phyloP scores from a whole-genome alignment of 805 yeast species.

The Pichia insulana region DNA sequence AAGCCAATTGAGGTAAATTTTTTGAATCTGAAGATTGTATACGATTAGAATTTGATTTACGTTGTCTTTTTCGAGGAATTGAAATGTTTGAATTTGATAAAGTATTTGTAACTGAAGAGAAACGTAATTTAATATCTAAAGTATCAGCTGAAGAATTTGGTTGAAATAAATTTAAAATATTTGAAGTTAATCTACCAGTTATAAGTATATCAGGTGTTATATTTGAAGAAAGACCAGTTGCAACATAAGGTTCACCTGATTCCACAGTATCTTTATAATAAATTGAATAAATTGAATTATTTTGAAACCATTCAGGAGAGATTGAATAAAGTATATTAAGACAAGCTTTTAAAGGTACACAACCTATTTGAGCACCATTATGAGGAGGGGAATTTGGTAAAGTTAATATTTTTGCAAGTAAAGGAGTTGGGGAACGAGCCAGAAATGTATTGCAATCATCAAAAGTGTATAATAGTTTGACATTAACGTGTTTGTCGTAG shows the following conservation, averaged over 20 bases:
- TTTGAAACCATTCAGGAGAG: slow-evolving; percentile 36
- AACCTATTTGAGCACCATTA: slow-evolving; percentile 34
- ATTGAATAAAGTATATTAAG: slow-evolving; percentile 37
- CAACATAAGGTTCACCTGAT: slow-evolving; percentile 44
- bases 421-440: slow-evolving; percentile 30
- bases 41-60: not conserved
- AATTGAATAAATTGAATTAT: slow-evolving; percentile 37
- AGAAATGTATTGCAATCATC: slow-evolving; percentile 36
- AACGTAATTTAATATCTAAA: slow-evolving; percentile 46
- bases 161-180: slow-evolving; percentile 38
- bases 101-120: slow-evolving; percentile 26
- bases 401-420: slow-evolving; percentile 34
- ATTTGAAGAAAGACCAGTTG: slow-evolving; percentile 34
- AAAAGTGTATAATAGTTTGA: slow-evolving; percentile 34
- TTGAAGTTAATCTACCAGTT: slow-evolving; percentile 49
- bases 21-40: not conserved
- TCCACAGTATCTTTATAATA: slow-evolving; percentile 41
- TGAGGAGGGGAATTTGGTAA: slow-evolving; percentile 33
- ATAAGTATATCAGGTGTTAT: slow-evolving; percentile 33
- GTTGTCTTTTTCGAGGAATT: not conserved
- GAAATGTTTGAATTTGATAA: slow-evolving; percentile 2
- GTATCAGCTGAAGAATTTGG: slow-evolving; percentile 35
- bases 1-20: slow-evolving; percentile 23
- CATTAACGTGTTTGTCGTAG: slow-evolving; percentile 21
- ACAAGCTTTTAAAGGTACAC: slow-evolving; percentile 36